Percentiles rank a stretch among this genome's conserved stretches.
Conservation (phyloP, 441 rosid species). For the Euphorbia schlechtendalii region DNA sequence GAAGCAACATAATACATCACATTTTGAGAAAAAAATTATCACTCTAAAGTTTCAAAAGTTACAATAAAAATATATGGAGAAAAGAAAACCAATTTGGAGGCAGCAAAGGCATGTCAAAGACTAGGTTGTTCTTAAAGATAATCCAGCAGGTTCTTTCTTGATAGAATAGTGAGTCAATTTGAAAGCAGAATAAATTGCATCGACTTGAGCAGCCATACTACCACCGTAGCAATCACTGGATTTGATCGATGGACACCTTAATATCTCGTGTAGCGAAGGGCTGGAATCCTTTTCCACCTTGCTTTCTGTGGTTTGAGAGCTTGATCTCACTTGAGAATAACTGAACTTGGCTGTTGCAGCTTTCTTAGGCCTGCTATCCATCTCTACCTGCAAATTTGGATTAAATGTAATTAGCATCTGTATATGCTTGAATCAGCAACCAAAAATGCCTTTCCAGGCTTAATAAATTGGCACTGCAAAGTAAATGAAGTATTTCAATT, state of each 20-base stretch:
- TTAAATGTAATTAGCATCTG: neutral
- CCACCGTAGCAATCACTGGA: constrained; percentile 28
- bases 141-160: constrained; percentile 26
- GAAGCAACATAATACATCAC: neutral
- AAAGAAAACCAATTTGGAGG: neutral
- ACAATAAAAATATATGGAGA: neutral
- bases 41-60: too few species aligned
- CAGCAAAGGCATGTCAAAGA: neutral
- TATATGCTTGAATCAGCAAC: neutral
- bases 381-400: constrained; percentile 35
- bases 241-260: constrained; percentile 50
- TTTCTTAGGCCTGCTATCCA: constrained; percentile 43
- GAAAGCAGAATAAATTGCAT: constrained; percentile 77
- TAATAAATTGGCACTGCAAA: too few species aligned
- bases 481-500: too few species aligned
- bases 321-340: constrained; percentile 43
- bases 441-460: too few species aligned
- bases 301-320: constrained; percentile 28
- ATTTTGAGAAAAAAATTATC: neutral
- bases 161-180: constrained; percentile 47
- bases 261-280: constrained; percentile 57
- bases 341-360: constrained; percentile 51
- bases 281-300: constrained; percentile 35
- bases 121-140: constrained; percentile 24
- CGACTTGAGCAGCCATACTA: constrained; percentile 35